Percentiles rank a stretch among this genome's conserved stretches.
phyloP scores from a whole-genome alignment of 202 grass and related monocot species.

The Bolboschoenoplectus hybrid region DNA sequence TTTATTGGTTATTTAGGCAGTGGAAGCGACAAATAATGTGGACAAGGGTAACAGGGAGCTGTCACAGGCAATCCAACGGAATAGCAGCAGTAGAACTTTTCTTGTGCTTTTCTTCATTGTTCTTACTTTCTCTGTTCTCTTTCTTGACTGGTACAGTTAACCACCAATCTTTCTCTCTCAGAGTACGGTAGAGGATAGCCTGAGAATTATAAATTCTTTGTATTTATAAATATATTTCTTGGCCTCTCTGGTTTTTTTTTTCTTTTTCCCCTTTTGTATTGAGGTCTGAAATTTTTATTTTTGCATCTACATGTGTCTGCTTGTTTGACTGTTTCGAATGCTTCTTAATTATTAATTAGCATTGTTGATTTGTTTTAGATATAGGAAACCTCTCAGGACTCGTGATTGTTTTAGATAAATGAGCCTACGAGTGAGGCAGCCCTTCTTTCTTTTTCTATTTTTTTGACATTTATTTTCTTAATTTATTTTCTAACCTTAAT shows the following conservation, averaged over 20 bases:
- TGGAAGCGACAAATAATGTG: constrained; percentile 96
- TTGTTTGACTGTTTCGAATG: background rate
- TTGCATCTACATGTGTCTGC: background rate
- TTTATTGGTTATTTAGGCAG: constrained; percentile 55
- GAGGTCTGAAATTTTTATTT: background rate
- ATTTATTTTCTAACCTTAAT: background rate
- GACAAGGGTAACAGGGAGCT: constrained; percentile 85
- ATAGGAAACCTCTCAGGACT: background rate
- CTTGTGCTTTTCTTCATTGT: constrained; percentile 92
- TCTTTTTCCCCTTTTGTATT: background rate
- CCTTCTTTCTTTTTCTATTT: background rate
- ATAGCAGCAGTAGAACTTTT: constrained; percentile 94
- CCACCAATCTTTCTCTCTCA: background rate
- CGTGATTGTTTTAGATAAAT: background rate
- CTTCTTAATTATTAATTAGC: background rate
- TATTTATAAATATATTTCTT: background rate
- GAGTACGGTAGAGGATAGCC: background rate
- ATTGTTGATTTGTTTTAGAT: background rate
- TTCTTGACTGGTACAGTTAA: constrained; percentile 87
- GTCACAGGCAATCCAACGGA: constrained; percentile 81
- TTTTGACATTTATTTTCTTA: background rate
- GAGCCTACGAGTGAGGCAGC: background rate
- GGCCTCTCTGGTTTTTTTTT: background rate
- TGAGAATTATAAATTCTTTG: constrained; percentile 23
- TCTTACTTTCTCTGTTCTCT: constrained; percentile 85